These are phyloP conservation scores for Spongispora temasekensis DNA, from an alignment of 1,284 basidiomycete species.

Conservation along the genomic window DNA sequence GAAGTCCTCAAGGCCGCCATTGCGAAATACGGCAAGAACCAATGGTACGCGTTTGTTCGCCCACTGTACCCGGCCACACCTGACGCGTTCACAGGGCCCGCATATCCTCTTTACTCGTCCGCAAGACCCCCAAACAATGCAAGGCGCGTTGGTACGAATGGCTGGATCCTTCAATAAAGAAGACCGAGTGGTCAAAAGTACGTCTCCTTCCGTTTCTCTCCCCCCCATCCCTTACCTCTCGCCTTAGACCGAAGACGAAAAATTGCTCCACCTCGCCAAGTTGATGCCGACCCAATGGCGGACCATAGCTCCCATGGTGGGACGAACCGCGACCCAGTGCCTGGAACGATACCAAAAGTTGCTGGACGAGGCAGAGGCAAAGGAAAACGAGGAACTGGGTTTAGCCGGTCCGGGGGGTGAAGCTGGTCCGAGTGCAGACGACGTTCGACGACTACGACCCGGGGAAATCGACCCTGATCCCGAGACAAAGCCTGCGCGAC, in stretches of 20 bases:
- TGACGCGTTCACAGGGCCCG: constrained; percentile 72
- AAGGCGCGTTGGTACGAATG: constrained; percentile 99
- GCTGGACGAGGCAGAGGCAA: constrained; percentile 94
- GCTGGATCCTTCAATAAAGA: constrained; percentile 99
- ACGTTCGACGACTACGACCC: constrained; percentile 85
- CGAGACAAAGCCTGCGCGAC: constrained; percentile 96
- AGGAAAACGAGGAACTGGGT: constrained; percentile 91
- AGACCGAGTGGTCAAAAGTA: constrained; percentile 98
- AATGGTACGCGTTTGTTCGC: constrained; percentile 59
- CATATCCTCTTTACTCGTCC: constrained; percentile 95
- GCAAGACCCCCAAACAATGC: constrained; percentile 99
- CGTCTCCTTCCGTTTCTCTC: constrained; percentile 11
- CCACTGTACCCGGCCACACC: not conserved
- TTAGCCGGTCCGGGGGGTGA: constrained; percentile 82
- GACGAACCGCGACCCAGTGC: constrained; percentile 98
- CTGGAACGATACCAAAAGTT: constrained; percentile 98
- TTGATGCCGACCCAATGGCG: constrained; percentile 99
- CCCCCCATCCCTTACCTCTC: constrained; percentile 1
- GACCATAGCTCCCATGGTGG: constrained; percentile 98
- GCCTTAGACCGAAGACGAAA: constrained; percentile 91
- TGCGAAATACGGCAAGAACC: constrained; percentile 97
- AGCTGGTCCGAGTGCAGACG: constrained; percentile 87
- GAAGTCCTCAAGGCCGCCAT: constrained; percentile 97
- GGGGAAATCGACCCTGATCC: constrained; percentile 99
- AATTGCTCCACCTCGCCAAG: constrained; percentile 96